A percentile compares a stretch with the other conserved stretches of the same genome.
These are phyloP conservation scores for Solanum rostratum DNA, from an alignment of 257 asterid species.

Conservation along the genomic window DNA sequence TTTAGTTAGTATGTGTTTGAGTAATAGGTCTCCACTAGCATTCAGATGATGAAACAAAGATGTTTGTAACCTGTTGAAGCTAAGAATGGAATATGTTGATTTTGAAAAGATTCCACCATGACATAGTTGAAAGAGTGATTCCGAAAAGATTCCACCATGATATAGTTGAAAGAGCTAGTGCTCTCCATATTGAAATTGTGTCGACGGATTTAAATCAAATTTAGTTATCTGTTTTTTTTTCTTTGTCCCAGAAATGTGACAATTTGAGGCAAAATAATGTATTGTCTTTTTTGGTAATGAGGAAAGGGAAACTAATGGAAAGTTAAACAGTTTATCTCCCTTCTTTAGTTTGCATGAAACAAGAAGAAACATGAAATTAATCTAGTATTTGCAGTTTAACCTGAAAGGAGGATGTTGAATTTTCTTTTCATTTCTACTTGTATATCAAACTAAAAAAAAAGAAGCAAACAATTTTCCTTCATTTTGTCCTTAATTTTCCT, in stretches of 20 bases:
- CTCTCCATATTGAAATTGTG: background rate
- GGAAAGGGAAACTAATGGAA: background rate
- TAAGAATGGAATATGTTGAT: background rate
- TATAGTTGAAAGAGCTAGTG: background rate
- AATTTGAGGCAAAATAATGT: background rate
- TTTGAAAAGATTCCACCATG: background rate
- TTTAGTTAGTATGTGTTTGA: background rate
- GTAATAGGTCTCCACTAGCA: background rate
- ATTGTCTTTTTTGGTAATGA: background rate
- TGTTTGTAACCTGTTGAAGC: background rate
- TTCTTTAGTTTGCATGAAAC: background rate
- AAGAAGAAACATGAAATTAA: background rate
- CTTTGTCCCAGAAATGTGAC: background rate
- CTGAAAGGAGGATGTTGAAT: background rate
- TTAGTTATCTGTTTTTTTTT: background rate
- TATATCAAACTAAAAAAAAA: background rate
- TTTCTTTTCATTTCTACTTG: background rate
- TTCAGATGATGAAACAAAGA: background rate
- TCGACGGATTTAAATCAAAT: background rate
- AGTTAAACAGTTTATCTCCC: background rate
- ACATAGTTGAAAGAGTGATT: background rate
- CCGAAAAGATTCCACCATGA: background rate
- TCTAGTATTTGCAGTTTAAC: background rate
- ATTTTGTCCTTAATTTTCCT: background rate
- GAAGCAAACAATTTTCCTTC: background rate